A percentile compares a stretch with the other conserved stretches of the same genome.
Evolutionary conservation across 2,329 filamentous ascomycete species (phyloP).

Genomic region (Ophiostoma sp.): DNA sequence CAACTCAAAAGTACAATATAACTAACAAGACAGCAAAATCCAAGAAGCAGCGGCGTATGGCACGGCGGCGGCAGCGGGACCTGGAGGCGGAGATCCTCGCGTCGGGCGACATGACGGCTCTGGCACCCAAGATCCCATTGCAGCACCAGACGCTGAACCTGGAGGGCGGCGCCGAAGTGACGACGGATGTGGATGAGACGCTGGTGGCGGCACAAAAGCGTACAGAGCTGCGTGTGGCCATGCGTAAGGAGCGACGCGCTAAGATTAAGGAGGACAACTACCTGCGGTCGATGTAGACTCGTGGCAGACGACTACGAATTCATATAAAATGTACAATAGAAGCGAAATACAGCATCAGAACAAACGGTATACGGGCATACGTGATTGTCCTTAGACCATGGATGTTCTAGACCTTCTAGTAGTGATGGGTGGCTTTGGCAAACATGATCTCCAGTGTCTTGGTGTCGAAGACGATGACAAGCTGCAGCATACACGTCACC

Average conservation of each 20-base stretch:
- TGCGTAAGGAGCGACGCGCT: slow-evolving; percentile 68
- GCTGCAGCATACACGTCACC: slow-evolving; percentile 2
- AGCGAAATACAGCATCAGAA: background rate
- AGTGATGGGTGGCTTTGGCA: background rate
- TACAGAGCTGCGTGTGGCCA: slow-evolving; percentile 60
- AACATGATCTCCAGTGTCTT: background rate
- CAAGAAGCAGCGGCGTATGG: slow-evolving; percentile 70
- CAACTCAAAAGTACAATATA: background rate
- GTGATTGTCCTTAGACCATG: background rate
- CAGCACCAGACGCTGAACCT: slow-evolving; percentile 75
- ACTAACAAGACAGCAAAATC: slow-evolving; percentile 60
- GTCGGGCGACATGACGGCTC: slow-evolving; percentile 58
- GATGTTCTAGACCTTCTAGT: too few species aligned
- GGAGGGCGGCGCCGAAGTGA: slow-evolving; percentile 35
- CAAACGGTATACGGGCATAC: background rate
- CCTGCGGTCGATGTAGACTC: slow-evolving; percentile 66
- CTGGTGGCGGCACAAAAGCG: slow-evolving; percentile 47
- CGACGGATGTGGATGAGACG: slow-evolving; percentile 34
- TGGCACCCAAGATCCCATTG: slow-evolving; percentile 65
- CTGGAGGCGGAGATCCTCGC: slow-evolving; percentile 56
- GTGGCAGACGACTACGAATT: background rate
- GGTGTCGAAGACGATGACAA: background rate
- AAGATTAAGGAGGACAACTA: slow-evolving; percentile 83
- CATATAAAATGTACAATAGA: background rate
- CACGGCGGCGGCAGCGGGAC: slow-evolving; percentile 57